These are phyloP conservation scores for Microsporum audouinii DNA, from an alignment of 2,329 filamentous ascomycete genomes.

Conservation along the genomic window DNA sequence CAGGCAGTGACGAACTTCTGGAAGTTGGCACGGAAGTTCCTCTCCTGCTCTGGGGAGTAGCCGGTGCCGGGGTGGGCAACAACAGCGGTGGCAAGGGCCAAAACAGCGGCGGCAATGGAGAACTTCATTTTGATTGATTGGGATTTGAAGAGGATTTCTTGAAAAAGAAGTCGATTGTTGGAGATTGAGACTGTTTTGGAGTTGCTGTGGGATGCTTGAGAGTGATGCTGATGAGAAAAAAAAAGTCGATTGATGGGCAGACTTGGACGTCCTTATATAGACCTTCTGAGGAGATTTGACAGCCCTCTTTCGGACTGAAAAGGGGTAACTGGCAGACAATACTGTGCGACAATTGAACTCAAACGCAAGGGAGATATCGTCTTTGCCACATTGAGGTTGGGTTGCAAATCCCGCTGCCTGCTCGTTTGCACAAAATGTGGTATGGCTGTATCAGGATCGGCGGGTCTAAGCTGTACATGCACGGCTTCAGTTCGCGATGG, in stretches of 20 bases:
- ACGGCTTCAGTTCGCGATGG: background rate
- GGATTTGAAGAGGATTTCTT: constrained; percentile 7
- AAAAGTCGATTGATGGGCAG: constrained; percentile 7
- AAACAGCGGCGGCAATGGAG: constrained; percentile 29
- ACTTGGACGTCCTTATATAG: constrained; percentile 10
- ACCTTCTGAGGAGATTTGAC: constrained; percentile 1
- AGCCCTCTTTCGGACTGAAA: background rate
- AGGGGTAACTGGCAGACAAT: constrained; percentile 3
- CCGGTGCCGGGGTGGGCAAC: constrained; percentile 10
- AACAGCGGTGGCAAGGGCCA: constrained; percentile 33
- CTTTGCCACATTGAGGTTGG: constrained; percentile 1
- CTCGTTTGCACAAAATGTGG: background rate
- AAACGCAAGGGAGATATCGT: constrained; percentile 2
- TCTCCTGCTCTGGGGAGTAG: constrained; percentile 12
- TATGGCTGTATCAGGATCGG: constrained; percentile 1
- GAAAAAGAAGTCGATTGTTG: constrained; percentile 7
- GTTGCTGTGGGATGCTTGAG: constrained; percentile 9
- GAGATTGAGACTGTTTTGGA: constrained; percentile 6
- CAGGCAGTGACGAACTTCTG: constrained; percentile 10
- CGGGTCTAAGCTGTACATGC: constrained; percentile 1
- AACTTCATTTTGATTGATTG: constrained; percentile 17
- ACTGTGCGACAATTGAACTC: constrained; percentile 1
- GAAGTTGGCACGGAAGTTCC: constrained; percentile 12
- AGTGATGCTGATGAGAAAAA: constrained; percentile 13
- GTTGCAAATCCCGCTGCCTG: background rate